phyloP scores from a whole-genome alignment of 2,329 filamentous ascomycete genomes.

The Akanthomyces dipterigenus region DNA sequence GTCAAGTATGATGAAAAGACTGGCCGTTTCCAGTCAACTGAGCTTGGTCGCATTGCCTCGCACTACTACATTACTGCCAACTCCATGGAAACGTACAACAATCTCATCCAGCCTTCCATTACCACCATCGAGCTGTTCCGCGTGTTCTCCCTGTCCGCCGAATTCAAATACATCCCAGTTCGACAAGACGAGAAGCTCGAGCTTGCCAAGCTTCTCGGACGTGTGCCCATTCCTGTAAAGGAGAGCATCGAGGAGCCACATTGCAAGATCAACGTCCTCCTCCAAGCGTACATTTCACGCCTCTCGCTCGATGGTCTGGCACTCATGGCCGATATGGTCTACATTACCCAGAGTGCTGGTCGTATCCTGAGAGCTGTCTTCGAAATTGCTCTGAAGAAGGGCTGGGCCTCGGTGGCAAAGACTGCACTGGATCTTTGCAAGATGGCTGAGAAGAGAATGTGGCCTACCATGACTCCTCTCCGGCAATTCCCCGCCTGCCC shows the following conservation, averaged over 20 bases:
- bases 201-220: conserved; percentile 79
- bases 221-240: conserved; percentile 93
- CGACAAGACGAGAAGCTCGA: conserved; percentile 97
- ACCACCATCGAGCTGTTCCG: conserved; percentile 94
- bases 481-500: conserved; percentile 82
- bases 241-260: conserved; percentile 95
- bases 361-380: conserved; percentile 94
- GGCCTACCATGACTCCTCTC: conserved; percentile 96
- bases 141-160: conserved; percentile 89
- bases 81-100: conserved; percentile 96
- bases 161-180: conserved; percentile 98
- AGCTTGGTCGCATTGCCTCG: conserved; percentile 90
- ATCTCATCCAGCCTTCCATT: conserved; percentile 87
- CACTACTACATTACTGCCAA: conserved; percentile 97
- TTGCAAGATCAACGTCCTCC: conserved; percentile 94
- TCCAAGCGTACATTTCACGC: conserved; percentile 94
- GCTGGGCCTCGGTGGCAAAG: conserved; percentile 90
- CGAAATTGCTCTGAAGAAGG: conserved; percentile 95
- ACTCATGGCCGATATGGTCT: conserved; percentile 97
- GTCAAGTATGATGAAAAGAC: conserved; percentile 94
- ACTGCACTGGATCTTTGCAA: conserved; percentile 92
- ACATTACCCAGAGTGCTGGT: conserved; percentile 95
- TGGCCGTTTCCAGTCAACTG: conserved; percentile 81
- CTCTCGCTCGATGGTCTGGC: conserved; percentile 90
- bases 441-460: conserved; percentile 99